phyloP scores from a whole-genome alignment of 371 early-diverging fungal species.

The Mortierella sp. region DNA sequence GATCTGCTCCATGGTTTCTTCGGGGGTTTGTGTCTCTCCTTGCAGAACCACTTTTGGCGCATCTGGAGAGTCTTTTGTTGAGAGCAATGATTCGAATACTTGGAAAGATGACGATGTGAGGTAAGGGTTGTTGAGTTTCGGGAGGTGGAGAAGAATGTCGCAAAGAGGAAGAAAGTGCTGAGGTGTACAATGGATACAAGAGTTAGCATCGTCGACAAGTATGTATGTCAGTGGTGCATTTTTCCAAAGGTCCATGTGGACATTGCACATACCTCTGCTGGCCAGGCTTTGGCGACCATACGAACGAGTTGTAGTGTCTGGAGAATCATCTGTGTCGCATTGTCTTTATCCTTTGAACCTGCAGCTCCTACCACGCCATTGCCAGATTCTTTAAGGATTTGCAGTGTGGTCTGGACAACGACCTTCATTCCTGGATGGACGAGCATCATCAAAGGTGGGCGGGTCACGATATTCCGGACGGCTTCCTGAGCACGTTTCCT shows the following conservation, averaged over 20 bases:
- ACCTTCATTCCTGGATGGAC: slow-evolving; percentile 84
- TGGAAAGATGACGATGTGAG: slow-evolving; percentile 87
- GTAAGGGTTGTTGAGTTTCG: slow-evolving; percentile 84
- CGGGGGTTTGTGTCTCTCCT: slow-evolving; percentile 18
- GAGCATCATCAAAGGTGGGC: slow-evolving; percentile 79
- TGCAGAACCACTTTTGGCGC: slow-evolving; percentile 44
- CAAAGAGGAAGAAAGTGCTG: slow-evolving; percentile 73
- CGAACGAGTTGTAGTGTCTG: slow-evolving; percentile 84
- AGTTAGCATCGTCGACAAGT: neutral
- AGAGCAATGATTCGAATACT: slow-evolving; percentile 75
- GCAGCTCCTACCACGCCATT: slow-evolving; percentile 75
- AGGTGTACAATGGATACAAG: neutral
- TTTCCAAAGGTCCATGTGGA: neutral
- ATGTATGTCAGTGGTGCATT: too few species aligned
- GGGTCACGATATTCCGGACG: slow-evolving; percentile 70
- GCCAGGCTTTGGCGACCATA: slow-evolving; percentile 79
- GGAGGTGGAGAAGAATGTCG: slow-evolving; percentile 81
- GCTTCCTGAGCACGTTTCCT: slow-evolving; percentile 91
- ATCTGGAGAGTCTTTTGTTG: slow-evolving; percentile 42
- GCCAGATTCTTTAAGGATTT: slow-evolving; percentile 74
- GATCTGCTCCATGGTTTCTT: slow-evolving; percentile 34
- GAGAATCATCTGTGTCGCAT: slow-evolving; percentile 57
- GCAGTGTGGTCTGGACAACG: slow-evolving; percentile 78
- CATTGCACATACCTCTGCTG: slow-evolving; percentile 59
- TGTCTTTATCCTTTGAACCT: slow-evolving; percentile 53